Evolutionary conservation across 208 protist genomes (phyloP).

Genomic region (Vickermania ingenoplastis): DNA sequence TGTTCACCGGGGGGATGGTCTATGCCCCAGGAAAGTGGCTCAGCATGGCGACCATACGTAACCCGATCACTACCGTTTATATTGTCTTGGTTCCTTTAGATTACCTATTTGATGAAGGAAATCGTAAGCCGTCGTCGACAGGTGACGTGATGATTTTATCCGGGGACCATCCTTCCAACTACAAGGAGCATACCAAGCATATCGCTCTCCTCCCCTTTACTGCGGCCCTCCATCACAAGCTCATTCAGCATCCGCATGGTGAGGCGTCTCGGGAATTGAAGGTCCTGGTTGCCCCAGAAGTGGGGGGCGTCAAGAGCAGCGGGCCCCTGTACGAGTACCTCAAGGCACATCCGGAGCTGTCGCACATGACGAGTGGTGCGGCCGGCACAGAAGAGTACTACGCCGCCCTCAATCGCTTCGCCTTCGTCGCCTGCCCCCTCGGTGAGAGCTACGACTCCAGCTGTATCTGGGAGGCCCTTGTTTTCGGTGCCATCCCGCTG

Average conservation of each 20-base stretch:
- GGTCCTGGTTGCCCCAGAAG: neutral
- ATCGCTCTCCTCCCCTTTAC: neutral
- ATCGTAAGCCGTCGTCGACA: neutral
- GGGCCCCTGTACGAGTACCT: neutral
- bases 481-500: neutral
- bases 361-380: neutral
- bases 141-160: neutral
- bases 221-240: neutral
- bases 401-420: neutral
- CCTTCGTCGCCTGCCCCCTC: neutral
- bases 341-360: neutral
- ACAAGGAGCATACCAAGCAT: neutral
- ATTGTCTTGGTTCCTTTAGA: neutral
- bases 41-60: neutral
- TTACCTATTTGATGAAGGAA: neutral
- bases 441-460: neutral
- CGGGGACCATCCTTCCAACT: neutral
- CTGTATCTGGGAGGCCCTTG: neutral
- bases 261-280: neutral
- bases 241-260: neutral
- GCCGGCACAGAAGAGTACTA: neutral
- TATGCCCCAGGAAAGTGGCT: neutral
- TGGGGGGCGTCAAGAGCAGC: neutral
- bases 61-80: neutral
- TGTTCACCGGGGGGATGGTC: neutral